These are phyloP conservation scores for Chalara sp. DNA, from an alignment of 2,329 filamentous ascomycete species.

Conservation along the genomic window DNA sequence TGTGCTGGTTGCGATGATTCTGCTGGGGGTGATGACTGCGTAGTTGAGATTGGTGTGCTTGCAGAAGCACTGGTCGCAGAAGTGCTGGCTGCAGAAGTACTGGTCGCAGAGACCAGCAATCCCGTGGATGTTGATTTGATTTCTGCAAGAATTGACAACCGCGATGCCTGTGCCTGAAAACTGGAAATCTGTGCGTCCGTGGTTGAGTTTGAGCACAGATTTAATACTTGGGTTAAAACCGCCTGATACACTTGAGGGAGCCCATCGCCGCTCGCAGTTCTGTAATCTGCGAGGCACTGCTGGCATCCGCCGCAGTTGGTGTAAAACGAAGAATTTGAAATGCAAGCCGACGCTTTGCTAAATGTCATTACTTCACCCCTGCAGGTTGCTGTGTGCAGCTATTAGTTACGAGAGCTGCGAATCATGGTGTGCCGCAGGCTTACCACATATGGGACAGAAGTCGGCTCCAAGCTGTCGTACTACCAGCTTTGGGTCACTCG, in stretches of 20 bases:
- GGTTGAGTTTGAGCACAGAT: background rate
- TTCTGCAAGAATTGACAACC: background rate
- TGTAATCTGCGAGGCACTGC: background rate
- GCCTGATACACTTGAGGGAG: background rate
- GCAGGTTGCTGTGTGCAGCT: background rate
- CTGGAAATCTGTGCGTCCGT: background rate
- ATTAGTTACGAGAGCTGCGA: too few species aligned
- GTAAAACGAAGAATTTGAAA: background rate
- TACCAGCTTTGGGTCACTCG: too few species aligned
- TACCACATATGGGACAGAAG: too few species aligned
- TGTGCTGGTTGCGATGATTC: background rate
- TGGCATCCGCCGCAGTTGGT: background rate
- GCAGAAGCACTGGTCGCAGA: background rate
- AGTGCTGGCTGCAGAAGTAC: background rate
- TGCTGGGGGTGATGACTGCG: background rate
- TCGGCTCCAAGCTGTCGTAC: too few species aligned
- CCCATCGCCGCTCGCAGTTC: background rate
- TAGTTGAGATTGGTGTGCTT: background rate
- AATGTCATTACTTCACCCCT: background rate
- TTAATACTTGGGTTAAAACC: background rate
- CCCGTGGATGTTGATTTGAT: background rate
- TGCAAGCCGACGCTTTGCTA: background rate
- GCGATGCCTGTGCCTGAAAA: background rate
- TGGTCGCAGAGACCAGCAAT: background rate
- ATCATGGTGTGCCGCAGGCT: too few species aligned